These are phyloP conservation scores for Dioscorea dumetorum DNA, from an alignment of 106 monocot species.

Conservation along the genomic window DNA sequence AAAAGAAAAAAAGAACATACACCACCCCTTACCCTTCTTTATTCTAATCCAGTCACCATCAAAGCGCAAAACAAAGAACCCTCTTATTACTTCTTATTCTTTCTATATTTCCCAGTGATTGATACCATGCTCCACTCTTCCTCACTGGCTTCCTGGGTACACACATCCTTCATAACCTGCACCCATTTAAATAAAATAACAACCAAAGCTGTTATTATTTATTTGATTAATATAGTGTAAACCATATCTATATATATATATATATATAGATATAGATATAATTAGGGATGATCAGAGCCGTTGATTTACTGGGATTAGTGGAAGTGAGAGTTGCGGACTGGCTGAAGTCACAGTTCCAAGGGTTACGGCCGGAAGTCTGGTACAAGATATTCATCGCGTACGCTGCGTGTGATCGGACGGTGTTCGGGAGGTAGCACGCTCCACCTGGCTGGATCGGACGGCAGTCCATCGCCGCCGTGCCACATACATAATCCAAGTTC, in stretches of 20 bases:
- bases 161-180: constrained; percentile 44
- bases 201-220: neutral
- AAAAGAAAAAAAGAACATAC: neutral
- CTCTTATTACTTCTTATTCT: neutral
- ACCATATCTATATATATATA: neutral
- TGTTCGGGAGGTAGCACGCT: constrained; percentile 60
- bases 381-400: constrained; percentile 62
- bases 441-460: constrained; percentile 46
- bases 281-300: neutral
- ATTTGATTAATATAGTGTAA: too few relatives aligned
- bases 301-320: constrained; percentile 42
- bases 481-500: constrained; percentile 59
- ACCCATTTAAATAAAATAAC: neutral
- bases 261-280: neutral
- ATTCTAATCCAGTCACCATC: neutral
- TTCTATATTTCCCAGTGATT: neutral
- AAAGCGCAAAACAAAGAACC: neutral
- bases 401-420: constrained; percentile 45
- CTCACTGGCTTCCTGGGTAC: constrained; percentile 26
- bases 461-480: constrained; percentile 51
- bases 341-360: constrained; percentile 58
- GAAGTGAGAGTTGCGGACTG: constrained; percentile 47
- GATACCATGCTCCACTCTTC: too few relatives aligned
- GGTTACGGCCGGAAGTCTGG: constrained; percentile 31
- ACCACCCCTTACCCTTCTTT: neutral